phyloP scores from a whole-genome alignment of 2,329 filamentous ascomycete genomes.

The Nothopassalora personata region DNA sequence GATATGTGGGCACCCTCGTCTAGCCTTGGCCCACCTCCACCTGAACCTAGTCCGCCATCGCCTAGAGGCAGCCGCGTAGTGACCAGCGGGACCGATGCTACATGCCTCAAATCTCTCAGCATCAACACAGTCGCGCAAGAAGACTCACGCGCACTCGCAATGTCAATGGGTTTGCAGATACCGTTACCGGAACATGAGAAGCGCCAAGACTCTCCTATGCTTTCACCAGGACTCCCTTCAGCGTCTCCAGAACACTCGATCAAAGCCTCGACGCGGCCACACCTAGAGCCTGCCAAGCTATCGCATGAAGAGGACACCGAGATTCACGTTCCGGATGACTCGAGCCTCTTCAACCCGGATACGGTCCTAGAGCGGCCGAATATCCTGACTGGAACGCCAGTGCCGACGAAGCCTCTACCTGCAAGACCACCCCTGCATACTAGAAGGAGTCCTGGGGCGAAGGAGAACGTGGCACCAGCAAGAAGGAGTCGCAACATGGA shows the following conservation, averaged over 20 bases:
- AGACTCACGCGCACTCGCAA: slow-evolving; percentile 9
- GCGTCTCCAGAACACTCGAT: slow-evolving; percentile 9
- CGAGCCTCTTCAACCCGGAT: slow-evolving; percentile 20
- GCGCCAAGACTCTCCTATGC: slow-evolving; percentile 19
- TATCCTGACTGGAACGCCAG: slow-evolving; percentile 2
- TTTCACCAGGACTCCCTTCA: slow-evolving; percentile 9
- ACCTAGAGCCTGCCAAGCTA: background rate
- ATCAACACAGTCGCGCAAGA: slow-evolving; percentile 22
- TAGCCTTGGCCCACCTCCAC: slow-evolving; percentile 7
- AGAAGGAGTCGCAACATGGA: slow-evolving; percentile 11
- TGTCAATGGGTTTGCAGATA: slow-evolving; percentile 19
- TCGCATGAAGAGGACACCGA: slow-evolving; percentile 5
- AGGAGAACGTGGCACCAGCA: slow-evolving; percentile 23
- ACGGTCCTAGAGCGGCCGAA: slow-evolving; percentile 6
- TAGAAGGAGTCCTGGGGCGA: slow-evolving; percentile 3
- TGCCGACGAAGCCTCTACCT: slow-evolving; percentile 8
- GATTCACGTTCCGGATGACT: slow-evolving; percentile 10
- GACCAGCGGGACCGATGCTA: slow-evolving; percentile 23
- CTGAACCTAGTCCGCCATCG: slow-evolving; percentile 8
- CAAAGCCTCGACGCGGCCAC: background rate
- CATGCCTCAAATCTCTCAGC: slow-evolving; percentile 26
- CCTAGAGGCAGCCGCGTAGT: slow-evolving; percentile 19
- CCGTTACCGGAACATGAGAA: slow-evolving; percentile 15
- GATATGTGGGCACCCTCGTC: slow-evolving; percentile 27
- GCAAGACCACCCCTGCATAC: slow-evolving; percentile 3